These are phyloP conservation scores for Hysterium pulicare DNA, from an alignment of 2,329 filamentous ascomycete species.

Conservation along the genomic window DNA sequence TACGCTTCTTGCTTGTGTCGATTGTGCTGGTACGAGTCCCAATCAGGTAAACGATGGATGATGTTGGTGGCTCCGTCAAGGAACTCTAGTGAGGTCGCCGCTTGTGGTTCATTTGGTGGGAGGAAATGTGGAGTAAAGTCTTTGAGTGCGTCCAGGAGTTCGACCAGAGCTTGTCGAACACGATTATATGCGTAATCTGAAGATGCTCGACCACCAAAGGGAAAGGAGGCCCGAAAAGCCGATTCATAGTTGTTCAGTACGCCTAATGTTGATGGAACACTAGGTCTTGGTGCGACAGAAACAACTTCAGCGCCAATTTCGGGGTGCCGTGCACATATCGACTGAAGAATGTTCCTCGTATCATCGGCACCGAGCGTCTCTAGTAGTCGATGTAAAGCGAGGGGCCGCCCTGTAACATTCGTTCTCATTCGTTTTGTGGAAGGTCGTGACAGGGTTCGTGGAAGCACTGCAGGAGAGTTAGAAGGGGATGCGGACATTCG, in stretches of 20 bases:
- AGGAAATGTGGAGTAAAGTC: slow-evolving; percentile 97
- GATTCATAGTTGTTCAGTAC: slow-evolving; percentile 81
- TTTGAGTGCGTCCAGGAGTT: slow-evolving; percentile 81
- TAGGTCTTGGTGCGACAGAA: slow-evolving; percentile 79
- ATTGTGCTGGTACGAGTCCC: slow-evolving; percentile 84
- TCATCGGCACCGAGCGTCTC: slow-evolving; percentile 88
- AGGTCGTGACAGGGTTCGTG: slow-evolving; percentile 59
- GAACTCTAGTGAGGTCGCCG: slow-evolving; percentile 79
- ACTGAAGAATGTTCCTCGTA: slow-evolving; percentile 80
- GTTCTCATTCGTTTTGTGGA: slow-evolving; percentile 61
- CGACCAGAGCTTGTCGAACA: slow-evolving; percentile 74
- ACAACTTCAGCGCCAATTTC: slow-evolving; percentile 82
- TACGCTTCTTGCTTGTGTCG: slow-evolving; percentile 94
- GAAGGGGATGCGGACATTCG: slow-evolving; percentile 90
- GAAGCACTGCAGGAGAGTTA: slow-evolving; percentile 71
- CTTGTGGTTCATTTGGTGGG: slow-evolving; percentile 81
- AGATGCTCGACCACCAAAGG: slow-evolving; percentile 76
- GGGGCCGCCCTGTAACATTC: slow-evolving; percentile 65
- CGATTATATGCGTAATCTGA: slow-evolving; percentile 95
- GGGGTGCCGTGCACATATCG: slow-evolving; percentile 86
- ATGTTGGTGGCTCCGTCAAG: slow-evolving; percentile 87
- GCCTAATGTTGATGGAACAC: slow-evolving; percentile 72
- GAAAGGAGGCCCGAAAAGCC: slow-evolving; percentile 73
- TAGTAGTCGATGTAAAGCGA: slow-evolving; percentile 73
- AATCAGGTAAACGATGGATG: slow-evolving; percentile 84